Percentiles rank a stretch among this genome's conserved stretches.
phyloP scores from a whole-genome alignment of 177 flowering plant species.

The Vitis hybrid region DNA sequence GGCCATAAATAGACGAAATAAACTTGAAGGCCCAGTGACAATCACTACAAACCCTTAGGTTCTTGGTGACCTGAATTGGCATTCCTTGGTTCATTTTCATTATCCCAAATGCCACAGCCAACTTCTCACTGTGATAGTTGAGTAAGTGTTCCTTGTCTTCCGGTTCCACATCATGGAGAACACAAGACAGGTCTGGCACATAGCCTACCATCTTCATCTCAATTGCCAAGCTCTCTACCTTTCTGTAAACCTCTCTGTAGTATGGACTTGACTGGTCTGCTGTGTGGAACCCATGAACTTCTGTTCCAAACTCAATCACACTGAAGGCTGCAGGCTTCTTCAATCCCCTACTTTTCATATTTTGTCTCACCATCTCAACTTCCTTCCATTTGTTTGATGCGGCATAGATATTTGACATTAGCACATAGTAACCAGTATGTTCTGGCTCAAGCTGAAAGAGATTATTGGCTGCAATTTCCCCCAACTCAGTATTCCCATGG shows the following conservation, averaged over 20 bases:
- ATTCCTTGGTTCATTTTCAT: slow-evolving; percentile 24
- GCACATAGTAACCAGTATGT: slow-evolving; percentile 40
- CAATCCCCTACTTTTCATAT: slow-evolving; percentile 36
- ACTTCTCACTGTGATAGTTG: slow-evolving; percentile 39
- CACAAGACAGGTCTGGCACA: slow-evolving; percentile 31
- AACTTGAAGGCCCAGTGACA: slow-evolving; percentile 43
- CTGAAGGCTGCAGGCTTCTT: slow-evolving; percentile 45
- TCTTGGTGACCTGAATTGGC: slow-evolving; percentile 35
- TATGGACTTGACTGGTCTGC: slow-evolving; percentile 32
- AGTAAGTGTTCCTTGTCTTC: slow-evolving; percentile 40
- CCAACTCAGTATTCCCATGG: slow-evolving; percentile 37
- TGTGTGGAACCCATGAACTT: slow-evolving; percentile 39
- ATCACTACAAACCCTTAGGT: slow-evolving; percentile 41
- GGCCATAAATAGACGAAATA: slow-evolving; percentile 21
- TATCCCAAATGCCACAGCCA: slow-evolving; percentile 43
- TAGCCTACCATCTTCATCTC: slow-evolving; percentile 48
- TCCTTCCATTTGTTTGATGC: slow-evolving; percentile 43
- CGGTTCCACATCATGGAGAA: slow-evolving; percentile 39
- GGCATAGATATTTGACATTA: slow-evolving; percentile 49
- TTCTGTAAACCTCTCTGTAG: slow-evolving; percentile 18
- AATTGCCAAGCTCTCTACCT: slow-evolving; percentile 21
- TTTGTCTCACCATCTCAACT: slow-evolving; percentile 29
- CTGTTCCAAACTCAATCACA: slow-evolving; percentile 32
- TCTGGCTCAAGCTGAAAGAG: slow-evolving; percentile 38
- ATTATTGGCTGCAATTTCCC: slow-evolving; percentile 37